These are phyloP conservation scores for Kockiozyma suomiensis DNA, from an alignment of 805 yeast genomes.

Conservation along the genomic window DNA sequence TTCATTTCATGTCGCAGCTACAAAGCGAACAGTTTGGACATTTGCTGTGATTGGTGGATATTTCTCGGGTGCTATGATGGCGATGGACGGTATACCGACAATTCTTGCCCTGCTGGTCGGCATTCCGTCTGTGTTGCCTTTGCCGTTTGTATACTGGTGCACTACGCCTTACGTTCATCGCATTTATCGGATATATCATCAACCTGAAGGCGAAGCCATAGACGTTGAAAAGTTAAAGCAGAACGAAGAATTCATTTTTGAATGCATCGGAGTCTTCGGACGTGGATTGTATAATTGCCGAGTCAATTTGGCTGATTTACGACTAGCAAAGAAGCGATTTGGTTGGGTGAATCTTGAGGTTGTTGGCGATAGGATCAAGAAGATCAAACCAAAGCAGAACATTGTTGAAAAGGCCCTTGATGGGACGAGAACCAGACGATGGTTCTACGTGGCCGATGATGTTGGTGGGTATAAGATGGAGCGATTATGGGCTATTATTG, in stretches of 20 bases:
- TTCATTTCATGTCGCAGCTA: slow-evolving; percentile 36
- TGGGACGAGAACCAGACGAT: slow-evolving; percentile 40
- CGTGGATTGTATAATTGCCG: slow-evolving; percentile 63
- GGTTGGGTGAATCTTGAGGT: slow-evolving; percentile 56
- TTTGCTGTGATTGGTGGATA: slow-evolving; percentile 34
- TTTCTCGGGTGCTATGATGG: slow-evolving; percentile 27
- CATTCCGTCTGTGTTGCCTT: slow-evolving; percentile 52
- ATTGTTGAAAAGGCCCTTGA: slow-evolving; percentile 18
- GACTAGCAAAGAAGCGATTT: slow-evolving; percentile 44
- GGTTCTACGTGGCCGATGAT: slow-evolving; percentile 67
- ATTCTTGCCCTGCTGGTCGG: slow-evolving; percentile 50
- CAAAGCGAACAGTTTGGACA: slow-evolving; percentile 34
- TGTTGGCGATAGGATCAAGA: slow-evolving; percentile 39
- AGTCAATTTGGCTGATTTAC: slow-evolving; percentile 54
- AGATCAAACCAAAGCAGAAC: slow-evolving; percentile 18
- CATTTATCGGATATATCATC: slow-evolving; percentile 66
- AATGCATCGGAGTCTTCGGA: slow-evolving; percentile 69
- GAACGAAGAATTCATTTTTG: slow-evolving; percentile 68
- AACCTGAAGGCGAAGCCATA: slow-evolving; percentile 51
- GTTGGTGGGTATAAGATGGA: slow-evolving; percentile 84
- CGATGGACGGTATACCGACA: slow-evolving; percentile 50
- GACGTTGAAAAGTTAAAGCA: slow-evolving; percentile 60
- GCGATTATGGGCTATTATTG: slow-evolving; percentile 81
- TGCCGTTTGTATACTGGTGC: slow-evolving; percentile 59
- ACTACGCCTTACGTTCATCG: slow-evolving; percentile 70